phyloP scores from a whole-genome alignment of 2,329 filamentous ascomycete species.

The Xylariaceae sp. region DNA sequence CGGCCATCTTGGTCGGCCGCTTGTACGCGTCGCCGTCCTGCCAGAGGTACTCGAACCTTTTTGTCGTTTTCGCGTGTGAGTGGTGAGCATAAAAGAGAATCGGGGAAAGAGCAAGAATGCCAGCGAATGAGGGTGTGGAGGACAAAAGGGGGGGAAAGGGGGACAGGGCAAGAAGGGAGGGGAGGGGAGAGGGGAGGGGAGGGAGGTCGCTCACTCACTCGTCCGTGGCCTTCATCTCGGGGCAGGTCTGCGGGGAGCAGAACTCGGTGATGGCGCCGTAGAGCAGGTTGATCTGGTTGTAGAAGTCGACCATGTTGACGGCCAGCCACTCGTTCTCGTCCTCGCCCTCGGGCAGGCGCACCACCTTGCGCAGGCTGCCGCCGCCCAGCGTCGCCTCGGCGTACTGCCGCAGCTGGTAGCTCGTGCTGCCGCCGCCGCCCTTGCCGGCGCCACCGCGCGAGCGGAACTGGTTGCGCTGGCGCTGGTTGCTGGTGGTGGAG shows the following conservation, averaged over 20 bases:
- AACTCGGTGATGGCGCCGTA: constrained; percentile 99
- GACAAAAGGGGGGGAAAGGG: not conserved
- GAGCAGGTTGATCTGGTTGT: constrained; percentile 98
- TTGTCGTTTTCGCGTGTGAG: too few relatives aligned
- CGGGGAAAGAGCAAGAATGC: not conserved
- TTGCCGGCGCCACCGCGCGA: constrained; percentile 81
- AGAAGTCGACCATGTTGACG: constrained; percentile 99
- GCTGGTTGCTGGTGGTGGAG: constrained; percentile 60
- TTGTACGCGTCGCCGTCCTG: constrained; percentile 93
- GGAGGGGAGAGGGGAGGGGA: too few relatives aligned
- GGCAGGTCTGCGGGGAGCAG: constrained; percentile 93
- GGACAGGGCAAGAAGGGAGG: not conserved
- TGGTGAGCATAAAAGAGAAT: too few relatives aligned
- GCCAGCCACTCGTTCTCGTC: constrained; percentile 98
- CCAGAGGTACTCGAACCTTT: constrained; percentile 99
- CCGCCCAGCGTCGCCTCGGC: constrained; percentile 94
- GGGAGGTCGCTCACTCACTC: too few relatives aligned
- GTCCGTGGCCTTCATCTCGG: constrained; percentile 99
- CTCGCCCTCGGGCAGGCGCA: constrained; percentile 93
- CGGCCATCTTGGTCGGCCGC: constrained; percentile 94
- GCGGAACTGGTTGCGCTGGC: constrained; percentile 85
- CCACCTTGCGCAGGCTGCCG: constrained; percentile 89
- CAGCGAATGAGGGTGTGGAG: not conserved
- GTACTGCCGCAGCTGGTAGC: constrained; percentile 93
- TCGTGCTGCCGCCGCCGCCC: constrained; percentile 76